These are phyloP conservation scores for Tetrahymena malaccensis DNA, from an alignment of 73 alveolate species.

Conservation along the genomic window DNA sequence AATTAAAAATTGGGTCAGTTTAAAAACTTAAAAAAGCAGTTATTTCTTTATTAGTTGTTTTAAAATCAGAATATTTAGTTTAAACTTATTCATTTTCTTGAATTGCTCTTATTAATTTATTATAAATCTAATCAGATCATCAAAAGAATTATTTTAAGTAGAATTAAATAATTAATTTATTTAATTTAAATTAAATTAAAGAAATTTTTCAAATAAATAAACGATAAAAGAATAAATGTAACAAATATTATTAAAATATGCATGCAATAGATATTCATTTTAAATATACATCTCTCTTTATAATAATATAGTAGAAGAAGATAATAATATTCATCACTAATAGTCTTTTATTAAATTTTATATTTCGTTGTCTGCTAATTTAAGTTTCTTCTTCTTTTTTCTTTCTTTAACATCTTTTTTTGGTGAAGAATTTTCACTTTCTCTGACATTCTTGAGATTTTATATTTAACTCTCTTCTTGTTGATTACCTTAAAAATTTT, in stretches of 20 bases:
- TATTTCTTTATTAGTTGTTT: not conserved
- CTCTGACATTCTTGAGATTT: not conserved
- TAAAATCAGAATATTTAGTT: too few relatives aligned
- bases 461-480: not conserved
- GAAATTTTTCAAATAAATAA: too few relatives aligned
- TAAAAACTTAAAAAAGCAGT: not conserved
- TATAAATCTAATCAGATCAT: too few relatives aligned
- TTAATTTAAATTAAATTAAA: too few relatives aligned
- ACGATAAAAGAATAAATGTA: too few relatives aligned
- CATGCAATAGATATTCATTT: too few relatives aligned
- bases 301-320: not conserved
- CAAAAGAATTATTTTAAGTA: too few relatives aligned
- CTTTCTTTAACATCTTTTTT: not conserved
- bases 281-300: too few relatives aligned
- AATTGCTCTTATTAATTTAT: too few relatives aligned
- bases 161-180: too few relatives aligned
- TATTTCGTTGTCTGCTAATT: not conserved
- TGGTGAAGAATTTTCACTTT: not conserved
- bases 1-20: not conserved
- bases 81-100: too few relatives aligned
- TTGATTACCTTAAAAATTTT: not conserved
- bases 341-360: not conserved
- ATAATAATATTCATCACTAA: not conserved
- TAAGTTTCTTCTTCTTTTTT: not conserved
- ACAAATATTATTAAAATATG: too few relatives aligned